Evolutionary conservation across 176 grass and related monocot species (phyloP), one percentile per base, ranked within the genome.

Genomic region (Chrysopogon serrulatus): DNA sequence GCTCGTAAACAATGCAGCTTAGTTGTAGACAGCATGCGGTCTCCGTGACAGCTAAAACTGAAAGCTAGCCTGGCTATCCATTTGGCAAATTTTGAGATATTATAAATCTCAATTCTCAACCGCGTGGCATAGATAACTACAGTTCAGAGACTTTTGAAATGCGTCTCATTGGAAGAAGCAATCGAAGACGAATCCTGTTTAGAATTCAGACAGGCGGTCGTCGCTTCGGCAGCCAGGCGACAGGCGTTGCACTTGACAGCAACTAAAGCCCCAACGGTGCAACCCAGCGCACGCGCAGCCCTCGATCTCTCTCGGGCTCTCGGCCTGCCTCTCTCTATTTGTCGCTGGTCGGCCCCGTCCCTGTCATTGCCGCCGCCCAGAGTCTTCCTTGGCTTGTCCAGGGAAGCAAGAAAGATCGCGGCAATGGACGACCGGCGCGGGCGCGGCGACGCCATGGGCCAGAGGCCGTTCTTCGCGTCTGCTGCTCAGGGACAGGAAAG

Each of bases 21-120:
- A 76, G 83, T 86, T 89, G 87, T 90, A 63, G 39, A 82, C 88
- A 86, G 88, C 68, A 74, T 33, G 82, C 40, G 31, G 34, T 36
- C 35, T 75, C 23, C n/a, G 11, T 41, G 7, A 27, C 42, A 73
- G 53, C 45, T 41, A 65, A 66, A 68, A 45, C 37, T 35, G 34
- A 43, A 67, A 74, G 66, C 45, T n/a, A 32, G 2, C 31, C 43
- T 16, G 54, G 10, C 8, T 59, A 79, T 74, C 75, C 75, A 87
- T 87, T 61, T 82, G 79, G 36, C 85, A n/a, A 48, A 31, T 47
- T 54, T 80, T 16, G 60, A 76, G 71, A 31, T 31, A 37, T n/a
- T n/a, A n/a, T n/a, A n/a, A n/a, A 75, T 27, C 34, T 59, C 28
- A 70, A 13, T 21, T n/a, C 32, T 54, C 27, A 68, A n/a, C 63